A percentile compares a stretch with the other conserved stretches of the same genome.
Evolutionary conservation across 2,329 filamentous ascomycete species (phyloP).

Genomic region (Aspergillus sp.): DNA sequence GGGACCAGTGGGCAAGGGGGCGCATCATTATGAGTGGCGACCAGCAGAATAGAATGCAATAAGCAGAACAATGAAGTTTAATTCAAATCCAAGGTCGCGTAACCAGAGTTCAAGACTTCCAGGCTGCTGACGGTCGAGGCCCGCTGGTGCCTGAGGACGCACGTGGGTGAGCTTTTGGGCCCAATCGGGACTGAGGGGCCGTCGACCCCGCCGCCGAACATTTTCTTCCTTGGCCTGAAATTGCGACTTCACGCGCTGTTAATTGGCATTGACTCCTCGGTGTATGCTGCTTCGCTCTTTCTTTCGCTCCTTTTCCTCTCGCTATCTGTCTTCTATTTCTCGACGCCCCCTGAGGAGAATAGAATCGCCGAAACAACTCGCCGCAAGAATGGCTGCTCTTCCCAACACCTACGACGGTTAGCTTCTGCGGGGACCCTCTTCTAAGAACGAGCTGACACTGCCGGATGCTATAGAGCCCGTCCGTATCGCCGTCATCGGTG

Average conservation of each 20-base stretch:
- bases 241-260: neutral
- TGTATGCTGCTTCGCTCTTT: conserved; percentile 10
- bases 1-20: conserved; percentile 55
- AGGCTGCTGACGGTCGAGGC: neutral
- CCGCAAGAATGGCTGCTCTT: conserved; percentile 52
- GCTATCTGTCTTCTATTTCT: conserved; percentile 25
- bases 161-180: conserved; percentile 26
- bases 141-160: conserved; percentile 20
- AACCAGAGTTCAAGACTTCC: too few species aligned
- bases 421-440: conserved; percentile 22
- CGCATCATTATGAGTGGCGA: conserved; percentile 65
- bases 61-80: neutral
- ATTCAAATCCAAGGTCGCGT: too few species aligned
- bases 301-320: conserved; percentile 21
- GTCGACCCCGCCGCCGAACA: conserved; percentile 21
- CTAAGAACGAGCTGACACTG: neutral
- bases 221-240: conserved; percentile 17
- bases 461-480: conserved; percentile 52
- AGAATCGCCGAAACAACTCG: conserved; percentile 34
- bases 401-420: conserved; percentile 61
- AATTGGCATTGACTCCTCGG: neutral
- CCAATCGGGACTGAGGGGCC: conserved; percentile 22
- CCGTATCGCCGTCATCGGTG: conserved; percentile 86
- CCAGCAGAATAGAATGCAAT: conserved; percentile 29
- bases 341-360: conserved; percentile 30